A percentile compares a stretch with the other conserved stretches of the same genome.
phyloP scores from a whole-genome alignment of 768 basidiomycete species.

The Suillus subaureus region DNA sequence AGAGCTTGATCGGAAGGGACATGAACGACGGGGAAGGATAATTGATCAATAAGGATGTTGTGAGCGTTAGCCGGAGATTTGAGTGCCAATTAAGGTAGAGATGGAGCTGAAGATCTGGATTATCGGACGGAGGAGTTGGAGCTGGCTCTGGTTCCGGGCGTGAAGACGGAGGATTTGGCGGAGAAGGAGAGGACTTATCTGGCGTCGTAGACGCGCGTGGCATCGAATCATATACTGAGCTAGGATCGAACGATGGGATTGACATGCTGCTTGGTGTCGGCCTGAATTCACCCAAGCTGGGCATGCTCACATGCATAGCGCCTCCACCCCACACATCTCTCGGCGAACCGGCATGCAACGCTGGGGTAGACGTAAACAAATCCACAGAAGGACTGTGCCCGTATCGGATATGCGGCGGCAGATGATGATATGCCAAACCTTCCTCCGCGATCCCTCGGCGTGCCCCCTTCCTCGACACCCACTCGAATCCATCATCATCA shows the following conservation, averaged over 20 bases:
- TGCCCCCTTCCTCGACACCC: slow-evolving; percentile 71
- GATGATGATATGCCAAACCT: slow-evolving; percentile 63
- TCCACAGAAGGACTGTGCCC: slow-evolving; percentile 58
- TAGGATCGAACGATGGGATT: slow-evolving; percentile 24
- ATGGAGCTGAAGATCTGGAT: slow-evolving; percentile 86
- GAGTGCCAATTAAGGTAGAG: slow-evolving; percentile 85
- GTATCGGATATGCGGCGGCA: slow-evolving; percentile 75
- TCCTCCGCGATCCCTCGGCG: slow-evolving; percentile 53
- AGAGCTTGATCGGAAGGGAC: slow-evolving; percentile 93
- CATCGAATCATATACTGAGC: slow-evolving; percentile 17
- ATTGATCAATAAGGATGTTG: slow-evolving; percentile 93
- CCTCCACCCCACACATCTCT: slow-evolving; percentile 47
- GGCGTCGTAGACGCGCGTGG: slow-evolving; percentile 20
- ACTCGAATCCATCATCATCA: slow-evolving; percentile 80
- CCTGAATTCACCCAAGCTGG: slow-evolving; percentile 42
- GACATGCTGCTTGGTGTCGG: slow-evolving; percentile 16
- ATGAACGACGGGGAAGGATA: slow-evolving; percentile 97
- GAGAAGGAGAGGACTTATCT: slow-evolving; percentile 17
- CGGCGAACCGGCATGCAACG: slow-evolving; percentile 41
- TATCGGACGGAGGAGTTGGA: slow-evolving; percentile 32
- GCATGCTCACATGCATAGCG: slow-evolving; percentile 32
- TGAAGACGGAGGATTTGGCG: slow-evolving; percentile 15
- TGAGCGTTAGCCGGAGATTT: slow-evolving; percentile 84
- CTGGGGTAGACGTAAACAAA: slow-evolving; percentile 57
- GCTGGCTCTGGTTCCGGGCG: slow-evolving; percentile 24